A percentile compares a stretch with the other conserved stretches of the same genome.
Conservation (phyloP, 345 rosid species). For the Sisymbrium altissimum region DNA sequence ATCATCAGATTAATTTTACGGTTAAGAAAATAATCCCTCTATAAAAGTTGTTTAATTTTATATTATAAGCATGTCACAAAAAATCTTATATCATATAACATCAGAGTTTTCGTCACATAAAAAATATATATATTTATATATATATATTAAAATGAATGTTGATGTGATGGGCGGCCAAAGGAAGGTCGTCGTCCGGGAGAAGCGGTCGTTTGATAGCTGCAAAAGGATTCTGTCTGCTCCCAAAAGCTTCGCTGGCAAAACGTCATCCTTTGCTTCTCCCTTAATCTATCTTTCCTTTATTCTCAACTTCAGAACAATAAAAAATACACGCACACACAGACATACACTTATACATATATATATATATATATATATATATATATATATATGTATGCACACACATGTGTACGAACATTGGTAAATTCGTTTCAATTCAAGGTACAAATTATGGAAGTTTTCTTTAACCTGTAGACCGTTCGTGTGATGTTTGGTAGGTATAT, state of each 20-base stretch:
- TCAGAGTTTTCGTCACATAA: neutral
- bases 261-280: conserved; percentile 32
- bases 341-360: too few species aligned
- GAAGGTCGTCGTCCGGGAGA: conserved; percentile 29
- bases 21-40: too few species aligned
- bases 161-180: conserved; percentile 29
- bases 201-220: conserved; percentile 33
- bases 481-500: neutral
- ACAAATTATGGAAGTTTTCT: neutral
- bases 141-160: neutral
- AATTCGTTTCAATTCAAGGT: neutral
- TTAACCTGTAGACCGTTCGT: neutral
- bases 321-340: neutral
- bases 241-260: conserved; percentile 25
- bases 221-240: conserved; percentile 29
- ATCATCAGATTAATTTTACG: neutral
- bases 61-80: neutral
- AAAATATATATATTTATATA: too few species aligned
- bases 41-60: too few species aligned
- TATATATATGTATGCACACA: too few species aligned
- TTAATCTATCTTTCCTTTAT: conserved; percentile 18
- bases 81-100: neutral
- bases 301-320: neutral
- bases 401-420: too few species aligned
- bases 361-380: too few species aligned